A percentile compares a stretch with the other conserved stretches of the same genome.
Conservation (phyloP, 2,329 filamentous ascomycete species). For the Lachnellula occidentalis region DNA sequence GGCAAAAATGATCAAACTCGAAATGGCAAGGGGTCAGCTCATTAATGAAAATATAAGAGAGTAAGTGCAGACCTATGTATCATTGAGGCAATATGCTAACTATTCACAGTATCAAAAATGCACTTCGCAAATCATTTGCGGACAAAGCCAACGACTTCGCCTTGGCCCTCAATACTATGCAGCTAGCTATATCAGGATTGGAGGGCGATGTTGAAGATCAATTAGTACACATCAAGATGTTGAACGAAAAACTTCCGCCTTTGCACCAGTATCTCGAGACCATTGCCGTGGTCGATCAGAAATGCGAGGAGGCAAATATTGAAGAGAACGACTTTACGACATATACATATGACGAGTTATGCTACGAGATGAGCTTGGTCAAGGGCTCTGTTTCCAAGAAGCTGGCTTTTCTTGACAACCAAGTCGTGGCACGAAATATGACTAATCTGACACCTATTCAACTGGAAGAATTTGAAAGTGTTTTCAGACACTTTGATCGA, state of each 20-base stretch:
- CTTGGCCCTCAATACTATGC: constrained; percentile 88
- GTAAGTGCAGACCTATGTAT: constrained; percentile 40
- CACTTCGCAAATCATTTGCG: constrained; percentile 83
- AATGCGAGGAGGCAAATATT: constrained; percentile 94
- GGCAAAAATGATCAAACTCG: constrained; percentile 71
- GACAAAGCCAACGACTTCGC: constrained; percentile 99
- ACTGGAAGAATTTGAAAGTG: constrained; percentile 95
- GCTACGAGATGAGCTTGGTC: constrained; percentile 88
- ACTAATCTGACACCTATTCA: constrained; percentile 98
- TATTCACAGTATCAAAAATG: constrained; percentile 76
- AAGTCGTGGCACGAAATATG: constrained; percentile 97
- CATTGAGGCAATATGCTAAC: constrained; percentile 28
- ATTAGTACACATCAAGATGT: constrained; percentile 74
- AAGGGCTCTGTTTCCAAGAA: constrained; percentile 94
- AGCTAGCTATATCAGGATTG: constrained; percentile 89
- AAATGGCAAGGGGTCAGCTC: constrained; percentile 82
- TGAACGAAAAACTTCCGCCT: constrained; percentile 80
- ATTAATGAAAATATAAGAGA: constrained; percentile 99
- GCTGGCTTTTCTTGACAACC: constrained; percentile 92
- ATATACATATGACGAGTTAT: constrained; percentile 93
- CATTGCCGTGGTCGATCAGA: constrained; percentile 78
- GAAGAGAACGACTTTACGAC: constrained; percentile 99
- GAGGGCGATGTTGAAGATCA: constrained; percentile 97
- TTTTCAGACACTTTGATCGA: constrained; percentile 96
- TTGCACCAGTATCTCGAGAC: constrained; percentile 87